These are phyloP conservation scores for Solanum pimpinellifolium DNA, from an alignment of 257 asterid species.

Conservation along the genomic window DNA sequence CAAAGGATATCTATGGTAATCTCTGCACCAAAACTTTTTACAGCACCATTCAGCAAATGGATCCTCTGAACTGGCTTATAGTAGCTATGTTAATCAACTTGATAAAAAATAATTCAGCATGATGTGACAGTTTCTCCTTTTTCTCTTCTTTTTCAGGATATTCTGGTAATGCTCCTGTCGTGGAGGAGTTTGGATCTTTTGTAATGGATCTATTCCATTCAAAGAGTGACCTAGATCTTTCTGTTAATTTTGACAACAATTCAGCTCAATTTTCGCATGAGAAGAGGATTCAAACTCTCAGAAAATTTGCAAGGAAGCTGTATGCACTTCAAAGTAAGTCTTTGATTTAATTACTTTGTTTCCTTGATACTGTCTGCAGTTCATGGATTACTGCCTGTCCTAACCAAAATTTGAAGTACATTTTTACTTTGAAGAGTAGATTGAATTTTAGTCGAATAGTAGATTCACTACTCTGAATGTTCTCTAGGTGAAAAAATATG, in stretches of 20 bases:
- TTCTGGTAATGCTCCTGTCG: constrained; percentile 46
- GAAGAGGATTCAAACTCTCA: constrained; percentile 65
- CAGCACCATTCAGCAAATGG: neutral
- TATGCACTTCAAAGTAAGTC: constrained; percentile 65
- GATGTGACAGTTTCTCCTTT: neutral
- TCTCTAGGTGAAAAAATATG: neutral
- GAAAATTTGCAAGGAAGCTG: constrained; percentile 78
- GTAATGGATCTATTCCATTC: constrained; percentile 81
- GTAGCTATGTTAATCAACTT: neutral
- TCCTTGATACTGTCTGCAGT: neutral
- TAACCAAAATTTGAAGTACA: neutral
- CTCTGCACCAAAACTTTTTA: neutral
- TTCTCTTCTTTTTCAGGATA: constrained; percentile 23
- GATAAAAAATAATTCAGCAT: neutral
- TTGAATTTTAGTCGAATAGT: neutral
- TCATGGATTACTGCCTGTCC: neutral
- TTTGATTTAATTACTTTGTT: neutral
- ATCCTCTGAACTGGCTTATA: neutral
- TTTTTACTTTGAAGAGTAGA: neutral
- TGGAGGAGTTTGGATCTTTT: constrained; percentile 91
- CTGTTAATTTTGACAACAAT: constrained; percentile 52
- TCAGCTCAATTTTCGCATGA: constrained; percentile 43
- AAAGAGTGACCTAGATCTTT: constrained; percentile 77
- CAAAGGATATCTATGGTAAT: constrained; percentile 74
- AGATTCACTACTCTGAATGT: neutral